phyloP scores from a whole-genome alignment of 106 monocot genomes.

The Allium sativum region DNA sequence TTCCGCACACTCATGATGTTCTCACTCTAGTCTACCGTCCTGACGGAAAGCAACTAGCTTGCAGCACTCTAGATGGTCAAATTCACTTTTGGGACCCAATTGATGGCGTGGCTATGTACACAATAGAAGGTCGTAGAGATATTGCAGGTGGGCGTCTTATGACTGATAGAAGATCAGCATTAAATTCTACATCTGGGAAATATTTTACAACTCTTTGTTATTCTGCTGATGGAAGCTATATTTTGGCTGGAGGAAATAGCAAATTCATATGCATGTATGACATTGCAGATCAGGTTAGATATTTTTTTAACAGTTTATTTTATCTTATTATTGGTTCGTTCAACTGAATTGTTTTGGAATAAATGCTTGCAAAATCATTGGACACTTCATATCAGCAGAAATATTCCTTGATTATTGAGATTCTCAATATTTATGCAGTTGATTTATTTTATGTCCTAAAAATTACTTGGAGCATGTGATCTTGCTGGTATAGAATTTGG shows the following conservation, averaged over 20 bases:
- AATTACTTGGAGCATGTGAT: too few relatives aligned
- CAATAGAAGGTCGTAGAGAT: constrained; percentile 95
- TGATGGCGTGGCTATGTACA: constrained; percentile 72
- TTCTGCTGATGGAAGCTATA: constrained; percentile 93
- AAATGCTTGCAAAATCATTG: too few relatives aligned
- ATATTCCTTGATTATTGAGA: too few relatives aligned
- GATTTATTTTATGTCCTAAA: too few relatives aligned
- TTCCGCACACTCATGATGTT: constrained; percentile 91
- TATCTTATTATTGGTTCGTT: too few relatives aligned
- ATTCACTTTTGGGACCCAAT: constrained; percentile 96
- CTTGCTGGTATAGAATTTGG: too few relatives aligned
- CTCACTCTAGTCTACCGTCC: constrained; percentile 90
- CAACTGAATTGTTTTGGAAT: too few relatives aligned
- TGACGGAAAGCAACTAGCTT: constrained; percentile 93
- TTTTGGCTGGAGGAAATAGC: constrained; percentile 94
- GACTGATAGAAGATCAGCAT: constrained; percentile 82
- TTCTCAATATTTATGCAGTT: too few relatives aligned
- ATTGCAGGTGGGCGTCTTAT: constrained; percentile 89
- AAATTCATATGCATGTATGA: constrained; percentile 99
- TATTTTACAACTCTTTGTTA: constrained; percentile 93
- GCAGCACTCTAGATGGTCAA: constrained; percentile 88
- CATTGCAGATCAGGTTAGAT: constrained; percentile 79
- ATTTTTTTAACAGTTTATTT: too few relatives aligned
- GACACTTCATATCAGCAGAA: too few relatives aligned
- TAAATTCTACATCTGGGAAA: constrained; percentile 78